A percentile compares a stretch with the other conserved stretches of the same genome.
Evolutionary conservation across 2,329 filamentous ascomycete genomes (phyloP).

Genomic region (Chrysoporthe austroafricana): DNA sequence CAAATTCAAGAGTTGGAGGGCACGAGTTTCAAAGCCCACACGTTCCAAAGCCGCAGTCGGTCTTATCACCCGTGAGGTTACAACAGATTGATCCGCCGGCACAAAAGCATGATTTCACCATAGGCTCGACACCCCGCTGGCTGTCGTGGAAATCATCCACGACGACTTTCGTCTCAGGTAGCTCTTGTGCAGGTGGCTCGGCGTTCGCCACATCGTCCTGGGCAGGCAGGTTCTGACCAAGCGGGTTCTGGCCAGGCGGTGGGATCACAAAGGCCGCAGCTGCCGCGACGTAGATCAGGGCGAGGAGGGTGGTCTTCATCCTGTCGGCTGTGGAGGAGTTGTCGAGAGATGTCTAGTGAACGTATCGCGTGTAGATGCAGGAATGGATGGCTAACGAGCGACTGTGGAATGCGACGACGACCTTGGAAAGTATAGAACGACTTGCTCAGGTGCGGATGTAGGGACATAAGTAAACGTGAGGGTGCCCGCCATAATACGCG

Average conservation of each 20-base stretch:
- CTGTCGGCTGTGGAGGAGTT: neutral
- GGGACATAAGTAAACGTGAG: neutral
- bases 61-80: slow-evolving; percentile 10
- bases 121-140: neutral
- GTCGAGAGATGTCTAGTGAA: too few species aligned
- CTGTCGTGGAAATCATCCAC: neutral
- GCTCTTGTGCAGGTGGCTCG: neutral
- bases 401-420: neutral
- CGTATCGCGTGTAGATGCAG: neutral
- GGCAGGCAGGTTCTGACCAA: neutral
- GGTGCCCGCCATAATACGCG: neutral
- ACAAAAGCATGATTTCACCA: slow-evolving; percentile 27
- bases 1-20: neutral
- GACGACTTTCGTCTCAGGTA: neutral
- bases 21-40: slow-evolving; percentile 34
- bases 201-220: neutral
- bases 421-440: neutral
- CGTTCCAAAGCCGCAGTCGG: slow-evolving; percentile 22
- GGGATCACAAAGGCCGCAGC: neutral
- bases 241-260: neutral
- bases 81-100: slow-evolving; percentile 30
- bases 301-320: neutral
- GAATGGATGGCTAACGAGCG: neutral
- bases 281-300: neutral
- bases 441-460: neutral